Evolutionary conservation across 164 flowering plant genomes (phyloP).

Genomic region (Umbilicus rupestris): DNA sequence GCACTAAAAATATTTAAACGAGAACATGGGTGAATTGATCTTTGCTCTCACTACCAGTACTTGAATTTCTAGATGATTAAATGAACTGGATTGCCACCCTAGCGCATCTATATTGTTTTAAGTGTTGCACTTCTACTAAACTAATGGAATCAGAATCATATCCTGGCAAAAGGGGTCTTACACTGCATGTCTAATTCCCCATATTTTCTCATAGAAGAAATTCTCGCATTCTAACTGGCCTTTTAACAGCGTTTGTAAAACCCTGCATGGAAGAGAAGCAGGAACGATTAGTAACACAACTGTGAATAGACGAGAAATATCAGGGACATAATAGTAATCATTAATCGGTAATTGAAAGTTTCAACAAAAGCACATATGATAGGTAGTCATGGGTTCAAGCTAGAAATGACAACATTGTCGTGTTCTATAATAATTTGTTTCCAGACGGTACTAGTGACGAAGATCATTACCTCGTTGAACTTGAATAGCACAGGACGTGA

Average conservation of each 20-base stretch:
- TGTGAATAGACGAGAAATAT: neutral
- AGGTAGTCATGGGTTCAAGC: neutral
- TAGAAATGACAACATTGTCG: neutral
- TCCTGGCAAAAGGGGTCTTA: neutral
- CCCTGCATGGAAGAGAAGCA: conserved; percentile 40
- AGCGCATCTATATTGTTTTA: neutral
- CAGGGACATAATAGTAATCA: neutral
- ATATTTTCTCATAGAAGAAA: conserved; percentile 29
- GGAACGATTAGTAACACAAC: neutral
- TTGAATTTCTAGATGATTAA: neutral
- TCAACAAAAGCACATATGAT: neutral
- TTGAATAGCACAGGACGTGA: conserved; percentile 68
- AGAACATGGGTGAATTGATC: too few relatives aligned
- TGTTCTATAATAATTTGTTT: neutral
- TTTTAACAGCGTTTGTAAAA: conserved; percentile 84
- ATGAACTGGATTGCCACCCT: neutral
- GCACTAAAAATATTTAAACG: too few relatives aligned
- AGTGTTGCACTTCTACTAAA: neutral
- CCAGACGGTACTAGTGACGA: neutral
- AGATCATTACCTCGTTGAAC: conserved; percentile 65
- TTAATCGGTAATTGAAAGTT: neutral
- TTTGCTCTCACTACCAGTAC: too few relatives aligned
- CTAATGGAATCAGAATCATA: neutral
- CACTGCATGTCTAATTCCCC: neutral
- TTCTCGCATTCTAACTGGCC: conserved; percentile 73